Percentiles rank a stretch among this genome's conserved stretches.
Conservation (phyloP, 495 filamentous ascomycete species). For the Tirmania nivea region DNA sequence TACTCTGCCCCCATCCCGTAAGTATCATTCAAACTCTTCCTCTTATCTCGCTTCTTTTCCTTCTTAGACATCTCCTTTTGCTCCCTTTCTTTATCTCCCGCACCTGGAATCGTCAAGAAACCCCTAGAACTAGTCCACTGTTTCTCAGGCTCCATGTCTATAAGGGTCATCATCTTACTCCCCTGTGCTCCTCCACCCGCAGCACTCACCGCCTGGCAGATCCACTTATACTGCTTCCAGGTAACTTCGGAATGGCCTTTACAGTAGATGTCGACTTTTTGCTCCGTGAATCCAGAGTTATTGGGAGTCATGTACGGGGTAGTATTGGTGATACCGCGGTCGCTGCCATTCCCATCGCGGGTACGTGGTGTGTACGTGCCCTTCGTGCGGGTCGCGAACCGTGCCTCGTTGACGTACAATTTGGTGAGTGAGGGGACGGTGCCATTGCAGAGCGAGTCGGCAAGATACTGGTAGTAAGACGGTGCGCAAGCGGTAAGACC, state of each 20-base stretch:
- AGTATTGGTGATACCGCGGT: conserved; percentile 19
- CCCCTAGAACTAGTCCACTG: not conserved
- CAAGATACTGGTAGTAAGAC: conserved; percentile 74
- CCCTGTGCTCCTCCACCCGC: conserved; percentile 1
- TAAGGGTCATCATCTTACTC: not conserved
- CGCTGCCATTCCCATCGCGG: not conserved
- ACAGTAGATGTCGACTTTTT: conserved; percentile 7
- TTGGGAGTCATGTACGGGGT: conserved; percentile 15
- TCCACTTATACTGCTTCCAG: conserved; percentile 10
- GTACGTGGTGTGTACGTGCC: conserved; percentile 9
- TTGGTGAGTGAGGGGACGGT: conserved; percentile 46
- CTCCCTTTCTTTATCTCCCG: not conserved
- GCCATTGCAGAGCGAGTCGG: conserved; percentile 52
- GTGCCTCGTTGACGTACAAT: conserved; percentile 66
- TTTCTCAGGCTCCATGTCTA: not conserved
- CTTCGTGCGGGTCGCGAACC: conserved; percentile 56
- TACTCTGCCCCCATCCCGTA: not conserved
- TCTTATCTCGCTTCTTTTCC: conserved; percentile 10
- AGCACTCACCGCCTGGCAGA: conserved; percentile 6
- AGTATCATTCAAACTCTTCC: conserved; percentile 8
- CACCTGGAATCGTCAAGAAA: conserved; percentile 1
- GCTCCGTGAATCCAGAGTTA: conserved; percentile 8
- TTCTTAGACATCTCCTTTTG: conserved; percentile 1
- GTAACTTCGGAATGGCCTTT: conserved; percentile 7
- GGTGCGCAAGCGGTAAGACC: conserved; percentile 37